Percentiles rank a stretch among this genome's conserved stretches.
These are phyloP conservation scores for Naematelia encephala DNA, from an alignment of 768 basidiomycete genomes.

Conservation along the genomic window DNA sequence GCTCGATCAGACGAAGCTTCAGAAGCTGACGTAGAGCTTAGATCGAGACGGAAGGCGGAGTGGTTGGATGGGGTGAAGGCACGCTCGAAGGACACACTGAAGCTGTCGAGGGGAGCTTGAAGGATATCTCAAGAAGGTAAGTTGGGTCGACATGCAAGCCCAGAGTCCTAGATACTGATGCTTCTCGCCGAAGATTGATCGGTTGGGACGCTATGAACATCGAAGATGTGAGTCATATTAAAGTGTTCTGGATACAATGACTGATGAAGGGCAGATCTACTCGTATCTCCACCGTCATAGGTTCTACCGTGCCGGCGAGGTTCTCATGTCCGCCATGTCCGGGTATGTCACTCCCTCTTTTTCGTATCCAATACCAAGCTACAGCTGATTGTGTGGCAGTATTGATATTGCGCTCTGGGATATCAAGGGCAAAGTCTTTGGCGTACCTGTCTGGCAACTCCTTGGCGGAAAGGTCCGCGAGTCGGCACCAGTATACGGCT, in stretches of 20 bases:
- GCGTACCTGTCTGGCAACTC: slow-evolving; percentile 63
- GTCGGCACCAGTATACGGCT: slow-evolving; percentile 48
- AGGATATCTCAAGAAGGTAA: slow-evolving; percentile 57
- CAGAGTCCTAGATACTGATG: no score
- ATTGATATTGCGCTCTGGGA: slow-evolving; percentile 53
- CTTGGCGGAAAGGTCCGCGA: slow-evolving; percentile 68
- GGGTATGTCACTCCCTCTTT: slow-evolving; percentile 26
- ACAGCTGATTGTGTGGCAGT: not conserved
- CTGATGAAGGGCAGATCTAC: slow-evolving; percentile 31
- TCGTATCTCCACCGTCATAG: slow-evolving; percentile 64
- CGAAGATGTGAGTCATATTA: slow-evolving; percentile 59
- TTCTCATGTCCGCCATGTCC: slow-evolving; percentile 60
- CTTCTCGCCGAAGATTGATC: no score
- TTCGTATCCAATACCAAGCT: not conserved
- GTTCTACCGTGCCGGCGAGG: slow-evolving; percentile 70
- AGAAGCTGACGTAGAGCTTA: not conserved
- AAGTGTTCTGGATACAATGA: not conserved
- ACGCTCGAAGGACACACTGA: slow-evolving; percentile 71
- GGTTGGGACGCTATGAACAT: slow-evolving; percentile 63
- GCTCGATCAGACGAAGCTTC: not conserved
- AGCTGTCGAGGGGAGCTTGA: slow-evolving; percentile 66
- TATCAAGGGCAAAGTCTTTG: slow-evolving; percentile 73
- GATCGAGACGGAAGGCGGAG: slow-evolving; percentile 61
- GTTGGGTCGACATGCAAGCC: no score
- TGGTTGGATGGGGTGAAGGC: slow-evolving; percentile 72